These are phyloP conservation scores for Stylosanthes scabra DNA, from an alignment of 331 rosid species.

Conservation along the genomic window DNA sequence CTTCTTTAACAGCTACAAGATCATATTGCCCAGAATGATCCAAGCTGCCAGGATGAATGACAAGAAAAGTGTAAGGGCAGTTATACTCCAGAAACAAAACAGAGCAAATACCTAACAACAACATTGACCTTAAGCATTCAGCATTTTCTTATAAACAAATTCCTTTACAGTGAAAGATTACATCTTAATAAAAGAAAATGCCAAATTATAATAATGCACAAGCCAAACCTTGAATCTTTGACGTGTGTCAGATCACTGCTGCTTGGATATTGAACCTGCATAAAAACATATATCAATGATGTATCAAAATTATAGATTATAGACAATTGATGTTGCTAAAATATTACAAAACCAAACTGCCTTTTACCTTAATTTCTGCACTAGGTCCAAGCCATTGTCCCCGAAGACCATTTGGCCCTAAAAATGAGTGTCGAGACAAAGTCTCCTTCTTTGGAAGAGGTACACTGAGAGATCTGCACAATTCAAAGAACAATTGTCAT, in stretches of 20 bases:
- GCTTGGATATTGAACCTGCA: slow-evolving; percentile 93
- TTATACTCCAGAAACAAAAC: slow-evolving; percentile 33
- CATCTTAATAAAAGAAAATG: slow-evolving; percentile 1
- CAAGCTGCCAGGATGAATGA: slow-evolving; percentile 57
- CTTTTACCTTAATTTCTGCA: slow-evolving; percentile 71
- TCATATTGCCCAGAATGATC: slow-evolving; percentile 70
- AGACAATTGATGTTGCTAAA: slow-evolving; percentile 22
- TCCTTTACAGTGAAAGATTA: slow-evolving; percentile 20
- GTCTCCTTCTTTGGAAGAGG: slow-evolving; percentile 89
- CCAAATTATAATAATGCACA: slow-evolving; percentile 16
- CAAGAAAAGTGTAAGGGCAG: slow-evolving; percentile 41
- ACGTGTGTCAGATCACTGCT: slow-evolving; percentile 58
- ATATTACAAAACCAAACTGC: slow-evolving; percentile 23
- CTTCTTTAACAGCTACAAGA: slow-evolving; percentile 68
- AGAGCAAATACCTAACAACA: slow-evolving; percentile 24
- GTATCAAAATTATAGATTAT: slow-evolving; percentile 27
- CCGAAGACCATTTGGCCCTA: slow-evolving; percentile 94
- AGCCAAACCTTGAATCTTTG: slow-evolving; percentile 68
- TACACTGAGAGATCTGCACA: slow-evolving; percentile 71
- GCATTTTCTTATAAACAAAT: slow-evolving; percentile 26
- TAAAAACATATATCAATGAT: slow-evolving; percentile 12
- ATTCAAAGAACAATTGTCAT: slow-evolving; percentile 33
- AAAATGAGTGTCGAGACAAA: slow-evolving; percentile 90
- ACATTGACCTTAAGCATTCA: slow-evolving; percentile 29
- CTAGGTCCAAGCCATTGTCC: slow-evolving; percentile 94